Percentiles rank a stretch among this genome's conserved stretches.
phyloP scores from a whole-genome alignment of 441 rosid species.

The Aquilaria agallochum region DNA sequence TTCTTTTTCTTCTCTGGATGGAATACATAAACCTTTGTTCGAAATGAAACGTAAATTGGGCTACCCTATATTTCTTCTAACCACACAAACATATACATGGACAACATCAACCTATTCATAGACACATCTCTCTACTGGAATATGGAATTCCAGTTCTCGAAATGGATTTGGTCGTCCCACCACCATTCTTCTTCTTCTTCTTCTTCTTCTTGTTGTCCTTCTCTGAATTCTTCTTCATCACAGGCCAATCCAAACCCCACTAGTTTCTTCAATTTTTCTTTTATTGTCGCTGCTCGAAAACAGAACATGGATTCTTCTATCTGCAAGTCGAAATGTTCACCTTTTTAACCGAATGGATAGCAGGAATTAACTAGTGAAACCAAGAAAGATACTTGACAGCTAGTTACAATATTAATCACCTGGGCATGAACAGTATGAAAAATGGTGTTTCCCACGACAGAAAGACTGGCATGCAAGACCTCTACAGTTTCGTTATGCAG shows the following conservation, averaged over 20 bases:
- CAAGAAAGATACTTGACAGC: too few species aligned
- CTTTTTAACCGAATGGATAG: too few species aligned
- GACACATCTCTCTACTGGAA: background rate
- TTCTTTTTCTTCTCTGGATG: too few species aligned
- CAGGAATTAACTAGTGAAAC: too few species aligned
- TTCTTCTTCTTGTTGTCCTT: background rate
- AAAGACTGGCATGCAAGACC: constrained; percentile 28
- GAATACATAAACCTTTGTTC: too few species aligned
- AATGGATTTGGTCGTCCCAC: constrained; percentile 28
- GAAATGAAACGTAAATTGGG: too few species aligned
- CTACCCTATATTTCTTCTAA: too few species aligned
- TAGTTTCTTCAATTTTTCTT: constrained; percentile 30
- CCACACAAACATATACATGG: too few species aligned
- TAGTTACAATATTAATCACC: constrained; percentile 19
- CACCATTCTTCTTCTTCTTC: constrained; percentile 11
- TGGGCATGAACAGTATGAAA: constrained; percentile 34
- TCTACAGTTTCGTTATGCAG: constrained; percentile 35
- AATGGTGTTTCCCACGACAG: constrained; percentile 21
- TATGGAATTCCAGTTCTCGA: constrained; percentile 16
- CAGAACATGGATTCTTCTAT: constrained; percentile 14
- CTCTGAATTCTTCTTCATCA: constrained; percentile 12
- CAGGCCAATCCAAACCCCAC: constrained; percentile 20
- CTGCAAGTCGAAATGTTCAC: constrained; percentile 12
- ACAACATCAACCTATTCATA: too few species aligned
- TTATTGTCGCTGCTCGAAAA: constrained; percentile 25